phyloP scores from a whole-genome alignment of 495 filamentous ascomycete species.

The Pyrenopolyporus hunteri region DNA sequence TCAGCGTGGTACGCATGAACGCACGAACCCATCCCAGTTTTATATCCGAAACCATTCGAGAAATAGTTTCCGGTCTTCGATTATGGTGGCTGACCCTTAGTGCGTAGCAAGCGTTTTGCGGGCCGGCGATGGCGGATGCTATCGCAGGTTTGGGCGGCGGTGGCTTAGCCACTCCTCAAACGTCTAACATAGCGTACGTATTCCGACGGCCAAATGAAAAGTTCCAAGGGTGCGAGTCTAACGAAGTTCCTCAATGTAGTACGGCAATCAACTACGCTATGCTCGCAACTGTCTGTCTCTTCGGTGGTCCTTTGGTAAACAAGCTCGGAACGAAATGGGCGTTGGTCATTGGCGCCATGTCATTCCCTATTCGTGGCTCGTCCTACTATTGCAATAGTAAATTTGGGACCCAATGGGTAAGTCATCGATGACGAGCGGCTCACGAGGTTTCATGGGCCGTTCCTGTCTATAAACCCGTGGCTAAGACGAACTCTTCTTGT shows the following conservation, averaged over 20 bases:
- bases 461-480: not conserved
- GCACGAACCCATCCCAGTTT: not conserved
- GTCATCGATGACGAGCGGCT: not conserved
- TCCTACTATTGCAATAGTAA: constrained; percentile 57
- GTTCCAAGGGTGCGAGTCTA: not conserved
- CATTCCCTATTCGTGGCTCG: constrained; percentile 56
- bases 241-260: not conserved
- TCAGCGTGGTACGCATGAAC: constrained; percentile 12
- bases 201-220: not conserved
- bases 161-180: constrained; percentile 32
- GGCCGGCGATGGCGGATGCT: constrained; percentile 32
- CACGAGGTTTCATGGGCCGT: not conserved
- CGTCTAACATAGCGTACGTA: constrained; percentile 33
- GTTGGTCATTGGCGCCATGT: constrained; percentile 53
- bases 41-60: not conserved
- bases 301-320: constrained; percentile 53
- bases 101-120: constrained; percentile 28
- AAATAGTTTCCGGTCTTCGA: not conserved
- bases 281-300: constrained; percentile 42
- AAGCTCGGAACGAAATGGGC: constrained; percentile 55
- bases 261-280: constrained; percentile 34
- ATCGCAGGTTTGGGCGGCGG: constrained; percentile 32
- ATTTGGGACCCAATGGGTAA: constrained; percentile 56
- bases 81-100: not conserved
- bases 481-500: constrained; percentile 2